These are phyloP conservation scores for Saccharomycopsis amapae DNA, from an alignment of 805 yeast genomes.

Conservation along the genomic window DNA sequence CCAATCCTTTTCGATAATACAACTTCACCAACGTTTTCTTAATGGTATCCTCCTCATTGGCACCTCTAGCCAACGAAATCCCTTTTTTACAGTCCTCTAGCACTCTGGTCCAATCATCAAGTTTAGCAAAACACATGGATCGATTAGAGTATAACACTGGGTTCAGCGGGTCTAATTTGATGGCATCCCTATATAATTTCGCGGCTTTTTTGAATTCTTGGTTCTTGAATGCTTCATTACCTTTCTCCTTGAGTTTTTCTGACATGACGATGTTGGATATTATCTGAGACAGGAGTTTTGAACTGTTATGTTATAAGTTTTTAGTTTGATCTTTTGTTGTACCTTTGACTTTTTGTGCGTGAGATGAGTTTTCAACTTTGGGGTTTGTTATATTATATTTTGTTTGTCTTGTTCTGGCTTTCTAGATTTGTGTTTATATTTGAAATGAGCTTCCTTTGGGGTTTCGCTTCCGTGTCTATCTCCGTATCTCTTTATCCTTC, in stretches of 20 bases:
- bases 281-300: no score
- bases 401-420: no score
- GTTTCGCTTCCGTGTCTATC: no score
- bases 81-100: conserved; percentile 46
- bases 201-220: conserved; percentile 46
- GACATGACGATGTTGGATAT: no score
- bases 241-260: conserved; percentile 30
- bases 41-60: conserved; percentile 8
- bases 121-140: conserved; percentile 56
- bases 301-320: not conserved
- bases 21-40: conserved; percentile 38
- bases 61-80: conserved; percentile 25
- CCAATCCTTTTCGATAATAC: conserved; percentile 43
- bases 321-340: not conserved
- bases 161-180: conserved; percentile 39
- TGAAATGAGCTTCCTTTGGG: no score
- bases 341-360: not conserved
- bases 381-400: no score
- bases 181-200: conserved; percentile 48
- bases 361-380: no score
- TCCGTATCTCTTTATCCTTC: no score
- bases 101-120: conserved; percentile 43
- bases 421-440: no score
- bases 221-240: conserved; percentile 45
- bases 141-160: conserved; percentile 60